Percentiles rank a stretch among this genome's conserved stretches.
Evolutionary conservation across 2,329 filamentous ascomycete genomes (phyloP).

Genomic region (Cladosporium cucumerinum): DNA sequence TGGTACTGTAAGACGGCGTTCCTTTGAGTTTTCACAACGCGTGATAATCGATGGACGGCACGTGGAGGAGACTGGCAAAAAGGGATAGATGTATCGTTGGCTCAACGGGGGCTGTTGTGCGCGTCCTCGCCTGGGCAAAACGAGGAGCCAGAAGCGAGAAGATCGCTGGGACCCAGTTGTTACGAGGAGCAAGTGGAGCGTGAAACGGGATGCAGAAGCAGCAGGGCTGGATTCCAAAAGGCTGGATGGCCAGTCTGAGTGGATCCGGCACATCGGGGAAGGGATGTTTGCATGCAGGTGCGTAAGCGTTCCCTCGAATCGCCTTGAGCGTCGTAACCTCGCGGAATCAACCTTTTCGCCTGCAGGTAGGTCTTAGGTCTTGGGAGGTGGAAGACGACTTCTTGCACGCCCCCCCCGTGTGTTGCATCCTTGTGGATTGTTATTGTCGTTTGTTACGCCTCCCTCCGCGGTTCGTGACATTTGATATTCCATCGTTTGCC

Average conservation of each 20-base stretch:
- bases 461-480: not conserved
- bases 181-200: not conserved
- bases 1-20: not conserved
- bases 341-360: not conserved
- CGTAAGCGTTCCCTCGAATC: constrained; percentile 1
- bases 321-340: constrained; percentile 8
- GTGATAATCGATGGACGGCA: not conserved
- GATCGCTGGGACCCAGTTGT: constrained; percentile 2
- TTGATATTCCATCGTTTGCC: not conserved
- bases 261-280: not conserved
- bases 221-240: constrained; percentile 4
- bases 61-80: constrained; percentile 3
- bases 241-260: constrained; percentile 5
- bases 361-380: not conserved
- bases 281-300: not conserved
- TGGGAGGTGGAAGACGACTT: not conserved
- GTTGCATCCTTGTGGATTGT: not conserved
- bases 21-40: not conserved
- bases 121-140: not conserved
- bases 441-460: not conserved
- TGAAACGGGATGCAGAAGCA: not conserved
- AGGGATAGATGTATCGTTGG: not conserved
- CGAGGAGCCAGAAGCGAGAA: not conserved
- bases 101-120: not conserved
- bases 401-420: not conserved